These are phyloP conservation scores for Magnusiomyces paraingens DNA, from an alignment of 1,139 yeast species.

Conservation along the genomic window DNA sequence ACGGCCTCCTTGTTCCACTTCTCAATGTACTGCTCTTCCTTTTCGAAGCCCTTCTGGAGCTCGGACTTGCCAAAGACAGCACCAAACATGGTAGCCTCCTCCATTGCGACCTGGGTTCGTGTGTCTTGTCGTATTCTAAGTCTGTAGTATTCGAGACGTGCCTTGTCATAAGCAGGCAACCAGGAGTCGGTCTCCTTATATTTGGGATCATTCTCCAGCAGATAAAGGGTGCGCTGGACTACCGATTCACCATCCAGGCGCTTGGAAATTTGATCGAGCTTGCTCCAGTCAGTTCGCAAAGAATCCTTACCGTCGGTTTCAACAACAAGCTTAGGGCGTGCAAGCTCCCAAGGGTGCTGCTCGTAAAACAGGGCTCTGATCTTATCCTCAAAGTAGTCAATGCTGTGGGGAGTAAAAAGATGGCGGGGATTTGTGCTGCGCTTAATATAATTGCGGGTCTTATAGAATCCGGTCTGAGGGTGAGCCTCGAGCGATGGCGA, in stretches of 20 bases:
- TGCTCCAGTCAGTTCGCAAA: constrained; percentile 62
- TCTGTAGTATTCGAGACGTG: constrained; percentile 82
- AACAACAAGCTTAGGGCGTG: constrained; percentile 81
- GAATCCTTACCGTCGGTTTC: constrained; percentile 64
- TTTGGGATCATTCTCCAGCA: constrained; percentile 42
- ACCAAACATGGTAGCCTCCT: constrained; percentile 83
- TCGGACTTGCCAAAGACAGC: constrained; percentile 59
- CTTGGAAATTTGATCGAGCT: constrained; percentile 62
- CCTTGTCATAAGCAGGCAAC: constrained; percentile 71
- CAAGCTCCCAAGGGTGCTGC: constrained; percentile 98
- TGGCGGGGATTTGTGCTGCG: constrained; percentile 31
- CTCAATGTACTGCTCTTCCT: constrained; percentile 65
- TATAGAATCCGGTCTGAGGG: constrained; percentile 33
- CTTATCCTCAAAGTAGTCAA: constrained; percentile 73
- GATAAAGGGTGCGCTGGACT: constrained; percentile 80
- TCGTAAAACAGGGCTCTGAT: constrained; percentile 73
- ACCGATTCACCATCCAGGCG: constrained; percentile 90
- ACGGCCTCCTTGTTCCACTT: constrained; percentile 67
- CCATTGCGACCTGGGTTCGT: constrained; percentile 65
- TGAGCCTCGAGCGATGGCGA: constrained; percentile 22
- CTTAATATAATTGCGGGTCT: constrained; percentile 42
- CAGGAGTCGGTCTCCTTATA: constrained; percentile 36
- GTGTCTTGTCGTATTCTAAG: constrained; percentile 80
- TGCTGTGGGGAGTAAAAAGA: constrained; percentile 52
- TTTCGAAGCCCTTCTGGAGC: constrained; percentile 59